phyloP scores from a whole-genome alignment of 129 eudicot genomes.

The Ambrosia trifida region DNA sequence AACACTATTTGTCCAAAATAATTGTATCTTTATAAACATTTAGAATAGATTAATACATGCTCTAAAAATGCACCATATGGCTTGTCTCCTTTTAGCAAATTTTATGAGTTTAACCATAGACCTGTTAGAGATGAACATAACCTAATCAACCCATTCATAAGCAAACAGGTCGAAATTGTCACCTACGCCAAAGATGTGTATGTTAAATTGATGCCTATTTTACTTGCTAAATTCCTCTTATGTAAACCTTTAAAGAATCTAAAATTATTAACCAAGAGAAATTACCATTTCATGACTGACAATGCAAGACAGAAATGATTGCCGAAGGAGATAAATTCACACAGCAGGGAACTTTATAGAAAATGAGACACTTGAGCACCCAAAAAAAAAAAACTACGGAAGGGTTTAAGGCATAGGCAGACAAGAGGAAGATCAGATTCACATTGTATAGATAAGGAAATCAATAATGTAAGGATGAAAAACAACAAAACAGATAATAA shows the following conservation, averaged over 20 bases:
- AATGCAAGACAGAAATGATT: neutral
- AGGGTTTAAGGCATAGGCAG: neutral
- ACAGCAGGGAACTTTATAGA: neutral
- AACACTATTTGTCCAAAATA: neutral
- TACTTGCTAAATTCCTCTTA: neutral
- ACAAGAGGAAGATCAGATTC: neutral
- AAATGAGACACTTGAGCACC: neutral
- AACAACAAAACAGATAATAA: neutral
- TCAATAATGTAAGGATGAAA: slow-evolving; percentile 2
- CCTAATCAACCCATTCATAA: neutral
- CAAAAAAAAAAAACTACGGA: neutral
- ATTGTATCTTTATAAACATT: neutral
- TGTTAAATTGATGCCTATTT: neutral
- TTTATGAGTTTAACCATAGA: neutral
- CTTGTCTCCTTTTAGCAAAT: neutral
- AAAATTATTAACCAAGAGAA: neutral
- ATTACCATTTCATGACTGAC: neutral
- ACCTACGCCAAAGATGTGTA: neutral
- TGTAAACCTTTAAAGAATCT: neutral
- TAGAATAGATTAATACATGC: neutral
- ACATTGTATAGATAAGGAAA: neutral
- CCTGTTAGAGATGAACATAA: neutral
- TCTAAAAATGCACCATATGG: neutral
- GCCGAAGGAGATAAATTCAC: too few species aligned
- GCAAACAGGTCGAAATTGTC: neutral